Evolutionary conservation across 1,139 yeast genomes (phyloP), one percentile per base, ranked within the genome.

Genomic region (Protomyces pachydermus): DNA sequence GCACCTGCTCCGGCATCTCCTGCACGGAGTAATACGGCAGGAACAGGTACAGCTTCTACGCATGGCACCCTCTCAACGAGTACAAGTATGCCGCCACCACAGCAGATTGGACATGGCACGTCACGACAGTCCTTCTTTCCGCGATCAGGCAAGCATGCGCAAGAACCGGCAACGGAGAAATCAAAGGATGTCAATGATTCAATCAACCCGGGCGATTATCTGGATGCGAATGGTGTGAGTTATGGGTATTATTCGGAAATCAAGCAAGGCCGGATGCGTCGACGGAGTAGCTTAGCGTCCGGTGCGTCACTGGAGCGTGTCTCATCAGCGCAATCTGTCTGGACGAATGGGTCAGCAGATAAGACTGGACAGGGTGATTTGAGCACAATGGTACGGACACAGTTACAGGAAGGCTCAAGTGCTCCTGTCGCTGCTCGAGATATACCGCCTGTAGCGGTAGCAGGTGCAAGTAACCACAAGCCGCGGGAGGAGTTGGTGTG

Each of bases 1-100:
- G 32, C 51, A 6, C 10, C 39, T 12, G 56, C 54, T 4, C 62
- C 62, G 4, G 35, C 38, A 3, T 58, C 62, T 3, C 62, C 62
- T 3, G 62, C 62, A 14, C 52, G 62, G 3, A 16, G 42, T 20
- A 32, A 14, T 16, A 52, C 55, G 25, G 34, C 48, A 10, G 23
- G 12, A n/a, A 16, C 48, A 5, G 12, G 20, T n/a, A 20, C 25
- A n/a, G 25, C 20, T 4, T 42, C 48, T n/a, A 16, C 23, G 20
- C 20, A 16, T 18, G 23, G 23, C 14, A 12, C 48, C 2, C 46
- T 18, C 16, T 42, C 46, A 10, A 18, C 25, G 4, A n/a, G 14
- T 37, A 6, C 16, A 14, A n/a, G 42, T 12, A n/a, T n/a, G 14
- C 42, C 42, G 16, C 16, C 42, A 6, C 16, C 14, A 12, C 14